These are phyloP conservation scores for Tylopilus cervinicoccineus DNA, from an alignment of 768 basidiomycete species.

Conservation along the genomic window DNA sequence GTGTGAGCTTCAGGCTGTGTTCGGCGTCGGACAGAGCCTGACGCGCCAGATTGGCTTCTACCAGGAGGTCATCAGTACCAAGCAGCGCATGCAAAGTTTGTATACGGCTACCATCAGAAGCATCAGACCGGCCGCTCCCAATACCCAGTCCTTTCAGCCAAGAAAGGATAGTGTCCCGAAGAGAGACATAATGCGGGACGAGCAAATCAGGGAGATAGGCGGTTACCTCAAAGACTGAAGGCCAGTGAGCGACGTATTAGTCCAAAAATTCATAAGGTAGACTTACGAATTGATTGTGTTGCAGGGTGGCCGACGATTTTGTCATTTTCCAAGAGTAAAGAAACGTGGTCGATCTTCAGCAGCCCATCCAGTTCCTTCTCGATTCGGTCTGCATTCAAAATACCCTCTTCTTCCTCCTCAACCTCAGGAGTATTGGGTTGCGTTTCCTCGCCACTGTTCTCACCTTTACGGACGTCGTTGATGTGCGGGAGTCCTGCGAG, in stretches of 20 bases:
- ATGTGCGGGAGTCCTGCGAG: slow-evolving; percentile 68
- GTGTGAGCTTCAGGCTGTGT: slow-evolving; percentile 46
- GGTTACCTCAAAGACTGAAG: slow-evolving; percentile 72
- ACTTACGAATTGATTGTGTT: slow-evolving; percentile 55
- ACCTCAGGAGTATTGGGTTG: slow-evolving; percentile 12
- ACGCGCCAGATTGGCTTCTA: slow-evolving; percentile 59
- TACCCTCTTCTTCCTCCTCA: slow-evolving; percentile 50
- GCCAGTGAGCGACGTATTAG: background rate
- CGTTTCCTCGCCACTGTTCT: slow-evolving; percentile 35
- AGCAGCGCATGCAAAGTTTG: background rate
- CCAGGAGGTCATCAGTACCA: slow-evolving; percentile 1
- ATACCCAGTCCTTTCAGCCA: slow-evolving; percentile 67
- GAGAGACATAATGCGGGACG: slow-evolving; percentile 65
- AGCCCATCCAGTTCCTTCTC: slow-evolving; percentile 54
- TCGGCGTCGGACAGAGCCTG: slow-evolving; percentile 64
- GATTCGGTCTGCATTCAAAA: slow-evolving; percentile 59
- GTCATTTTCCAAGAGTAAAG: slow-evolving; percentile 75
- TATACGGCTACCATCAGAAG: slow-evolving; percentile 37
- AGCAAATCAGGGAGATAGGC: slow-evolving; percentile 84
- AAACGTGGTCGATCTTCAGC: slow-evolving; percentile 64
- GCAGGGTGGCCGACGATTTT: slow-evolving; percentile 52
- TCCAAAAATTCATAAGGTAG: background rate
- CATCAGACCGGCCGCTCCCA: slow-evolving; percentile 35
- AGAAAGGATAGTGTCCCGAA: slow-evolving; percentile 56
- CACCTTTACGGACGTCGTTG: slow-evolving; percentile 56